Evolutionary conservation across 2,329 filamentous ascomycete genomes (phyloP), one percentile per base, ranked within the genome.

Genomic region (Xylariomycetidae sp.): DNA sequence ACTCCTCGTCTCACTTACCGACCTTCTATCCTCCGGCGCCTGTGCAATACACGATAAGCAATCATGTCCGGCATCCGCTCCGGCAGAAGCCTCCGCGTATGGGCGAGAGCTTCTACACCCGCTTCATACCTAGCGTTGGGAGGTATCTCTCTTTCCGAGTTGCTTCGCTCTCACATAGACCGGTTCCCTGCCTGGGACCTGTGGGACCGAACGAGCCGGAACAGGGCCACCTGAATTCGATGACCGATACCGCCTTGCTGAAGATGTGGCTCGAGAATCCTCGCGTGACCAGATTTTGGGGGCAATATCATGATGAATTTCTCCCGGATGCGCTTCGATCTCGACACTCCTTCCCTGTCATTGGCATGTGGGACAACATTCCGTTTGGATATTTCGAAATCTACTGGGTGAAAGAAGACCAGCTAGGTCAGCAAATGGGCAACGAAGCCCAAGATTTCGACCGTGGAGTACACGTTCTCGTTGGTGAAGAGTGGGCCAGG

Each of bases 381-480:
- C 90, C 90, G 0, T 98, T 96, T 62, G 92, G 88, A 0, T 98
- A 93, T 57, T 95, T 98, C 55, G 92, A 98, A 64, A 74, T 98
- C 20, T 98, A 98, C 63, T 98, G 92, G 90, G 87, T 92, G 4
- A 95, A 94, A 52, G 92, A 98, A 56, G 92, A 96, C 52, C 64
- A 69, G 0, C 58, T 98, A 1, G 87, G 85, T 0, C 73, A 70
- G 29, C 70, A 86, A 43, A 60, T 93, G 4, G 71, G 79, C 0
- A 71, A 71, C 15, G 71, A 74, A 4, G 76, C 79, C 0, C 76
- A 74, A 6, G 85, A 95, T 49, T 96, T 83, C 60, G 90, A 96
- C 49, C 71, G 92, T 6, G 92, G 92, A 0, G 63, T 96, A 13
- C 92, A 98, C 52, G 78, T 92, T 10, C 66, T 98, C 24, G 74